Evolutionary conservation across 2,329 filamentous ascomycete genomes (phyloP), one percentile per base, ranked within the genome.

Genomic region (Botrytis hyacinthi): DNA sequence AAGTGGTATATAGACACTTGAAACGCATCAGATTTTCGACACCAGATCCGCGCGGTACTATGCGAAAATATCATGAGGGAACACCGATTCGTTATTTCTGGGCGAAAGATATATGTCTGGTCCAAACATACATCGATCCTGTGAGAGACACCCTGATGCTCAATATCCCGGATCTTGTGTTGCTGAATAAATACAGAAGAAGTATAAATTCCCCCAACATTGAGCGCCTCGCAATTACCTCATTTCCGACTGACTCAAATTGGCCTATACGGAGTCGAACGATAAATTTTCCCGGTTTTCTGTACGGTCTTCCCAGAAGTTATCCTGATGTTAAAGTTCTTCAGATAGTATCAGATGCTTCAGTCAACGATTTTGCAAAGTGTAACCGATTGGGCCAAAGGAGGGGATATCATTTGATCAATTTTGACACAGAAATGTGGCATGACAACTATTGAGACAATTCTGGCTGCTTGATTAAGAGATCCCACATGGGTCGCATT

Each of bases 181-280:
- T 51, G 14, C 18, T 68, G 29, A 16, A 32, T 12, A 10, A 12
- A 14, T 42, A 57, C 18, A 10, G 66, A 26, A 37, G 35, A 29
- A 68, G 66, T 10, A 68, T 68, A 32, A 26, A 57, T 57, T 5
- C 57, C 9, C 32, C 48, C 18, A 44, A 26, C 1, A 14, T 68
- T 20, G 54, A 40, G n/a, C 48, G 37, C 10, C 42, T 68, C 16
- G 35, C n/a, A 22, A n/a, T 68, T 8, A 42, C 66, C 9, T 10
- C 48, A 20, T 57, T 57, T 42, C 5, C 5, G 35, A 42, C 35
- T 14, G 10, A 68, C 1, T 0, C 7, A 3, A 3, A 22, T 14
- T 5, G 22, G 29, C n/a, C 32, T 1, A 2, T 2, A 2, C 3
- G 1, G 6, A 1, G 26, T 57, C 18, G 0, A 29, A 26, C 16